Evolutionary conservation across 163 green algal species (phyloP).

Genomic region (Scenedesmus sp.): DNA sequence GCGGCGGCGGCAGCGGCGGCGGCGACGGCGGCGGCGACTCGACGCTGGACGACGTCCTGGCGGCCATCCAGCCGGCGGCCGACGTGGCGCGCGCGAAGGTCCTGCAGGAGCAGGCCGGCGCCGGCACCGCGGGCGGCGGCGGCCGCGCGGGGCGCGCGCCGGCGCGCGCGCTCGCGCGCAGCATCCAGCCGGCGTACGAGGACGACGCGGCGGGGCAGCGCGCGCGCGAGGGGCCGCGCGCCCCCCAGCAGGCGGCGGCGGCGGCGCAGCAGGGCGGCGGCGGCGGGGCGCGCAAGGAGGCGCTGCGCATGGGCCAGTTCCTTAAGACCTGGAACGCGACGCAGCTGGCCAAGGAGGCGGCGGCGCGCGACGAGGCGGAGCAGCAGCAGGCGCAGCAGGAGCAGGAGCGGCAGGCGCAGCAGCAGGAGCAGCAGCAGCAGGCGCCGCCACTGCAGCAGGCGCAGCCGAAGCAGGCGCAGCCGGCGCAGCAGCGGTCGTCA

Average conservation of each 20-base stretch:
- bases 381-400: background rate
- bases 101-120: slow-evolving; percentile 9
- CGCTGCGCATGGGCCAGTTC: slow-evolving; percentile 31
- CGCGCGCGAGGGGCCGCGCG: too few species aligned
- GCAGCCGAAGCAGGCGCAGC: background rate
- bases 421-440: background rate
- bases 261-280: slow-evolving; percentile 13
- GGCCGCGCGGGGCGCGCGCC: background rate
- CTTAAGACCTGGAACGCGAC: slow-evolving; percentile 39
- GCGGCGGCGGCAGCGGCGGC: too few species aligned
- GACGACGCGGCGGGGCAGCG: too few species aligned
- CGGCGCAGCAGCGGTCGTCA: slow-evolving; percentile 19
- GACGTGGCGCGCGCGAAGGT: background rate
- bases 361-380: slow-evolving; percentile 17
- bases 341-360: slow-evolving; percentile 41
- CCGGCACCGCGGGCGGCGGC: background rate
- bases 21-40: too few species aligned
- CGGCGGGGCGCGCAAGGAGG: slow-evolving; percentile 12
- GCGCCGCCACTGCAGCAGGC: background rate
- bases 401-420: background rate
- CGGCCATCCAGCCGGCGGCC: slow-evolving; percentile 9
- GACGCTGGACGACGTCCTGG: background rate
- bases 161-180: slow-evolving; percentile 1
- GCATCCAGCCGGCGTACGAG: background rate
- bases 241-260: slow-evolving; percentile 19